phyloP scores from a whole-genome alignment of 148 eudicot genomes.

The Beta vulgaris region DNA sequence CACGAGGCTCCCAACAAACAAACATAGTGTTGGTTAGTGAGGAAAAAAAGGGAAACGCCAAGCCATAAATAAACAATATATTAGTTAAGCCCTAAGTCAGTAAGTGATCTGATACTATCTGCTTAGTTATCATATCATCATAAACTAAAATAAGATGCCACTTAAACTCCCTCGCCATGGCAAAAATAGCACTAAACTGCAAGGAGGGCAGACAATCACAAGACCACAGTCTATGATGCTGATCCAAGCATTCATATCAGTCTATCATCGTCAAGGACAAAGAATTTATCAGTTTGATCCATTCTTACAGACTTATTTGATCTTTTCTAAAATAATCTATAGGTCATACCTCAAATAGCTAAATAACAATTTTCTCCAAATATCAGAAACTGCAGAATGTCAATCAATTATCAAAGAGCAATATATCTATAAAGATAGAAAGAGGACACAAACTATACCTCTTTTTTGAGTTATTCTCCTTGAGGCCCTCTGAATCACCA shows the following conservation, averaged over 20 bases:
- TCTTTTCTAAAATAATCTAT: not conserved
- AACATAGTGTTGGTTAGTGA: not conserved
- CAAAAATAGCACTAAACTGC: not conserved
- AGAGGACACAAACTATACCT: conserved; percentile 36
- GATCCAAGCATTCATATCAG: too few relatives aligned
- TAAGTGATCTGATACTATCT: not conserved
- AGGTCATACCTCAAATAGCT: not conserved
- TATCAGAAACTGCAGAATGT: not conserved
- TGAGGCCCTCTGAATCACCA: conserved; percentile 47
- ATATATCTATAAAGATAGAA: not conserved
- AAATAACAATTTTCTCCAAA: too few relatives aligned
- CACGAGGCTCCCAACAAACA: conserved; percentile 6
- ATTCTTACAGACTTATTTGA: not conserved
- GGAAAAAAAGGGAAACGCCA: not conserved
- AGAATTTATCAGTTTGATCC: not conserved
- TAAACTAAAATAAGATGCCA: not conserved
- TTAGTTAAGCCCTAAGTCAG: not conserved
- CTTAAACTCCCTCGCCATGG: not conserved
- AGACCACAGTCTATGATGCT: not conserved
- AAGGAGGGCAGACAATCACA: not conserved
- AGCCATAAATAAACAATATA: not conserved
- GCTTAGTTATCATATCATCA: not conserved
- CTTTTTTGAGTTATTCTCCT: conserved; percentile 70
- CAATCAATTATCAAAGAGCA: not conserved
- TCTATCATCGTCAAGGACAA: not conserved